Evolutionary conservation across 2,329 filamentous ascomycete species (phyloP).

Genomic region (Claviceps sp.): DNA sequence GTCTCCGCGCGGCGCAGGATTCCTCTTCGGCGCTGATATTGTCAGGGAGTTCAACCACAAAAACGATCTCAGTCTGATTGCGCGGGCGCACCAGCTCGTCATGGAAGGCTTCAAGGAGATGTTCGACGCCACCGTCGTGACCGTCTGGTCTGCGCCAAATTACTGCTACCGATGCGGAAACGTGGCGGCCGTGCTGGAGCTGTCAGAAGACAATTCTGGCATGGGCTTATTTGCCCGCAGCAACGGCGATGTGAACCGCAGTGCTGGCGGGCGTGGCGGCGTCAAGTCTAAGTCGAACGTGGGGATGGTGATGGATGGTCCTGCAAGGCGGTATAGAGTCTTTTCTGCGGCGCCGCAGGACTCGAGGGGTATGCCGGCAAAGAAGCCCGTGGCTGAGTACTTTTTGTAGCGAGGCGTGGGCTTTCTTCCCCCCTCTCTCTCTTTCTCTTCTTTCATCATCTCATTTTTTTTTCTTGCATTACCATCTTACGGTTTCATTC

Average conservation of each 20-base stretch:
- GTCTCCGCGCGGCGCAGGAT: slow-evolving; percentile 85
- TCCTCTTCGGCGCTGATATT: slow-evolving; percentile 89
- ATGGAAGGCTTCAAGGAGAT: slow-evolving; percentile 99
- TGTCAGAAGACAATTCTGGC: slow-evolving; percentile 77
- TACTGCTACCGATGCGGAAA: slow-evolving; percentile 96
- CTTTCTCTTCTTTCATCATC: background rate
- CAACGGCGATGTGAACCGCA: slow-evolving; percentile 54
- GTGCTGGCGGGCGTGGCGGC: slow-evolving; percentile 35
- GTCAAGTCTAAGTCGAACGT: slow-evolving; percentile 34
- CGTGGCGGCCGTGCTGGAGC: slow-evolving; percentile 84
- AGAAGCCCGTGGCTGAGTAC: slow-evolving; percentile 96
- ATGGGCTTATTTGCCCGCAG: slow-evolving; percentile 55
- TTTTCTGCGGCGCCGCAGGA: slow-evolving; percentile 97
- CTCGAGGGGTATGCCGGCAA: slow-evolving; percentile 91
- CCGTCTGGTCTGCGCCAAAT: slow-evolving; percentile 96
- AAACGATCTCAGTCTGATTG: slow-evolving; percentile 85
- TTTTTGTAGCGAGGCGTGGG: slow-evolving; percentile 48
- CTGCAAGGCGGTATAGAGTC: slow-evolving; percentile 80
- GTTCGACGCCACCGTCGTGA: slow-evolving; percentile 92
- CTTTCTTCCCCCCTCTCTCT: background rate
- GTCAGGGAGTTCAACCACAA: slow-evolving; percentile 92
- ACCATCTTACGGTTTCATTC: no score
- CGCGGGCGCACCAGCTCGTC: slow-evolving; percentile 88
- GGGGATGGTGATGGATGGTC: slow-evolving; percentile 42
- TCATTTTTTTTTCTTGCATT: background rate